Base-by-base conservation (phyloP, 192 early-diverging fungal genomes). In the Backusella tarrabulga region DNA sequence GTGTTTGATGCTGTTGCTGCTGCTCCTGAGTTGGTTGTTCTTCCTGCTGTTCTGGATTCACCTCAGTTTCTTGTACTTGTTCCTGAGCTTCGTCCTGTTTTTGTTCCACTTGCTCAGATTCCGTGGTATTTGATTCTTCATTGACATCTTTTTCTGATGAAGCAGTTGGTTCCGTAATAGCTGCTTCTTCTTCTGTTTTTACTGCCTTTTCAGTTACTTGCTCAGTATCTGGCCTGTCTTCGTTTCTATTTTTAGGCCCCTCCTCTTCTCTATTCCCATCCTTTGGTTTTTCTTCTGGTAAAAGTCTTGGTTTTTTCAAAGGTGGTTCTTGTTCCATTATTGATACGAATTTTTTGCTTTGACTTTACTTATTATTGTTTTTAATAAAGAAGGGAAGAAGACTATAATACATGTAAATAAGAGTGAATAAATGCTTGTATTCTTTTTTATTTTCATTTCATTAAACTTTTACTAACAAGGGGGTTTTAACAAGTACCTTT, bases 241-340 rank as follows among this genome's bases (percentile, higher is more conserved):
- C 2, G 26, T 63, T 1, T 29, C 21, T 4, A 29, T 63, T 63
- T 29, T 26, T 11, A 63, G 26, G 23, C 12, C 29, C 7, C 9
- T 14, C 23, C 12, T 23, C 56, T 29, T 63, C 23, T 63, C 26
- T 63, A 63, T 29, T 29, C 9, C 4, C 56, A 1, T 63, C 56
- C 9, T 29, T 63, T 63, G 21, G 56, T 63, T 26, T 12, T 26
- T 60, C 23, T 26, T 23, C 21, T 63, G 21, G 11, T 29, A 29
- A 11, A 11, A 63, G 56, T 5, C 12, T 63, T 63, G 56, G 23
- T 32, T 29, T 63, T 63, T 63, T 63, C 26, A 63, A 63, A 63
- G 56, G 56, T 63, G 56, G 56, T 29, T 63, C 56, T 63, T 63
- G 56, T 29, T 63, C 56, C 56, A 63, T 63, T 26, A 26, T 63